Conservation (phyloP, 176 grass and related monocot species). For the Pontederia crassipes region DNA sequence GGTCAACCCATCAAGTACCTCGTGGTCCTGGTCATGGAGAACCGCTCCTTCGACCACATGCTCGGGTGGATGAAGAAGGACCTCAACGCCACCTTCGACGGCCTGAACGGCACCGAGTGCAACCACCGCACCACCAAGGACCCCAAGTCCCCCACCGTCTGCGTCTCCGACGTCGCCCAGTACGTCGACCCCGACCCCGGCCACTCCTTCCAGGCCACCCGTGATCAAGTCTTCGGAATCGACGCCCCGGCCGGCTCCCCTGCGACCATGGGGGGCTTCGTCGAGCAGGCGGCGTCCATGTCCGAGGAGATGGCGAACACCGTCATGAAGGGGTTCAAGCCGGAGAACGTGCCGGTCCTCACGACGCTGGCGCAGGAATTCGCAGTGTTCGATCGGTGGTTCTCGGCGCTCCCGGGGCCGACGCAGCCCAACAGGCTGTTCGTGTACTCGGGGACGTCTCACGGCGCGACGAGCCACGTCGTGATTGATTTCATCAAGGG, state of each 20-base stretch:
- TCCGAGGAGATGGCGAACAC: slow-evolving; percentile 42
- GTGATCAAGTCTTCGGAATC: slow-evolving; percentile 70
- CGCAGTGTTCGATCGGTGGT: slow-evolving; percentile 80
- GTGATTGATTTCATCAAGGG: no score
- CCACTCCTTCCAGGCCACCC: slow-evolving; percentile 80
- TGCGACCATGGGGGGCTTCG: slow-evolving; percentile 59
- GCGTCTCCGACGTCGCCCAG: slow-evolving; percentile 54
- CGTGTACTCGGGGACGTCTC: slow-evolving; percentile 84
- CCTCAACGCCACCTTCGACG: slow-evolving; percentile 62
- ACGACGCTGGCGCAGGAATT: slow-evolving; percentile 54
- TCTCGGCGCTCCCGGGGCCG: slow-evolving; percentile 64
- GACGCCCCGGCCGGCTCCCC: slow-evolving; percentile 25
- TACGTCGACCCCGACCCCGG: slow-evolving; percentile 90
- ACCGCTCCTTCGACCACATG: slow-evolving; percentile 25
- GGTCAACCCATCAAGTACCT: no score
- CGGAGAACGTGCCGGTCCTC: slow-evolving; percentile 62
- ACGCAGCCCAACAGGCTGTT: slow-evolving; percentile 81
- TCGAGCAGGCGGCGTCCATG: slow-evolving; percentile 55
- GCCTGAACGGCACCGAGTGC: slow-evolving; percentile 56
- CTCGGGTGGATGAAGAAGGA: slow-evolving; percentile 53
- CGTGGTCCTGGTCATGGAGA: slow-evolving; percentile 32
- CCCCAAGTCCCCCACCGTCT: slow-evolving; percentile 37
- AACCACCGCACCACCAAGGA: slow-evolving; percentile 43
- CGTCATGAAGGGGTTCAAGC: slow-evolving; percentile 70
- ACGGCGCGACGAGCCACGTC: no score